Percentiles rank a stretch among this genome's conserved stretches.
Evolutionary conservation across 1,139 yeast genomes (phyloP).

Genomic region (Waltiozyma sp.): DNA sequence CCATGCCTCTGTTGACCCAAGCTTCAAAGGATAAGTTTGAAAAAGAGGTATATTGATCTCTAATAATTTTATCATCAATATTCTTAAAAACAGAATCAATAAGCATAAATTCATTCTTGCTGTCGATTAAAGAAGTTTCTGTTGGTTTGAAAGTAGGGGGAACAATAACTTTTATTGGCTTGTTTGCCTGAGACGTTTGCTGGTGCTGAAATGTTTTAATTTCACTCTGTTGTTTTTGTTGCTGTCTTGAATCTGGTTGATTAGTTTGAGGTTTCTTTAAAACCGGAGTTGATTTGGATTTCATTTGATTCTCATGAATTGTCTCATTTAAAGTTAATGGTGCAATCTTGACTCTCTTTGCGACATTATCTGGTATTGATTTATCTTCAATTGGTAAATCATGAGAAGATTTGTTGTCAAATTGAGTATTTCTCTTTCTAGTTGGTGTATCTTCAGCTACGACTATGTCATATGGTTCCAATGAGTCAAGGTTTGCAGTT

Average conservation of each 20-base stretch:
- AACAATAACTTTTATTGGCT: background rate
- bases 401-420: conserved; percentile 1
- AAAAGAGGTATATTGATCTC: conserved; percentile 19
- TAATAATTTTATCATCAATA: conserved; percentile 7
- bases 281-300: background rate
- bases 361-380: background rate
- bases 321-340: background rate
- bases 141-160: conserved; percentile 7
- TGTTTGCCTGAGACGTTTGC: background rate
- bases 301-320: background rate
- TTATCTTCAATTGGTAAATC: background rate
- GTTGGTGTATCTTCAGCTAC: conserved; percentile 13
- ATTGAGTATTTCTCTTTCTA: conserved; percentile 10
- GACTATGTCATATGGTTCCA: conserved; percentile 2
- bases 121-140: conserved; percentile 4
- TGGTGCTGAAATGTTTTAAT: background rate
- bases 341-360: background rate
- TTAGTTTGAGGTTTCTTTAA: background rate
- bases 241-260: background rate
- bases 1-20: conserved; percentile 28
- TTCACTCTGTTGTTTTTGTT: background rate
- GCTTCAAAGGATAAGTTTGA: conserved; percentile 21
- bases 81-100: conserved; percentile 8
- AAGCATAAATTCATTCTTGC: background rate
- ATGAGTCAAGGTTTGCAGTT: conserved; percentile 2